Evolutionary conservation across 352 stramenopile genomes (phyloP), one percentile per base, ranked within the genome.

Genomic region (Globisporangium iwayamae): DNA sequence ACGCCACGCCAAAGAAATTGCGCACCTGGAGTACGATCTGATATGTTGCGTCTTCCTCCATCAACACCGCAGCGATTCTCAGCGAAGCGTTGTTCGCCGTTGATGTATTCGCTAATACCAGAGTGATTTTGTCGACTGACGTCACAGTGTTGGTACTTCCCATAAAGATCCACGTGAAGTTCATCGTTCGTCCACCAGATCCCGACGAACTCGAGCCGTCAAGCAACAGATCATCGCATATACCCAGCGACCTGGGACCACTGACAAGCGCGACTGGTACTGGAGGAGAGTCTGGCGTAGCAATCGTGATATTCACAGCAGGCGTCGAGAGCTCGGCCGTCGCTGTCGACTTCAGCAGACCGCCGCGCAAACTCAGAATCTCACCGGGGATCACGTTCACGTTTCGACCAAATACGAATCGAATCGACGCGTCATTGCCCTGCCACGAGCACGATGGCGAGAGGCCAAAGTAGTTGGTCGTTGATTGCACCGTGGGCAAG

Each of bases 151-250:
- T 72, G 0, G 65, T 48, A 7, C 67, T 60, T 11, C 63, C 65
- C 0, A 69, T 56, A 1, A 88, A 60, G 18, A 86, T 69, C 81
- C 81, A 89, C 39, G 48, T 78, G 54, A 76, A 89, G 20, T 58
- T 69, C 77, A 90, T 87, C 0, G 70, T 68, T 13, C 81, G 79
- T 10, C 81, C 81, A 38, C 81, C 79, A 0, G 76, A 84, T 36
- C 81, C 81, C 0, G 75, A 78, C 0, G 81, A 88, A 18, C 66
- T 65, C 0, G 77, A 85, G 1, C 71, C 81, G 51, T 90, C 81
- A 9, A 90, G 67, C 20, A 79, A 79, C 9, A 89, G 58, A 63
- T 86, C 72, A 28, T 90, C 81, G 38, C 79, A 90, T 36, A 69
- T 78, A 18, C 81, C 81, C 4, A 90, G 66, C 1, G 77, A 87